Evolutionary conservation across 139 green algal genomes (phyloP), one percentile per base, ranked within the genome.

Genomic region (Volvox africanus): DNA sequence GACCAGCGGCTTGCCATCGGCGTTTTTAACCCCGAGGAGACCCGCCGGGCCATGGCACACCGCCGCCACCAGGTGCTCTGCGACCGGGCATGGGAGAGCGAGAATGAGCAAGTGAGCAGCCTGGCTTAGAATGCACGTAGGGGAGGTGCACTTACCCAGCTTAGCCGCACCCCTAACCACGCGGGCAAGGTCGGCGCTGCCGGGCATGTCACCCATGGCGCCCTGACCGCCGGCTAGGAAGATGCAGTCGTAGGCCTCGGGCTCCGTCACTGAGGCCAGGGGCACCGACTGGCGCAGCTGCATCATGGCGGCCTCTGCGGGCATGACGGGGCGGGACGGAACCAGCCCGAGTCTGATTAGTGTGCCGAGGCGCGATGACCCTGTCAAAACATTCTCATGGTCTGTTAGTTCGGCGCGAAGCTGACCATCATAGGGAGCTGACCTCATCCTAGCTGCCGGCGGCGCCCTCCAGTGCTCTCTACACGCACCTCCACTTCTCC

Each of bases 1-100:
- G 37, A 95, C 37, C 79, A 95, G 80, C 26, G 93, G 88, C 84
- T 80, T 44, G 36, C 93, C 92, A 32, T 92, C 71, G n/a, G 44
- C 28, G 44, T 55, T 86, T 61, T 91, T 91, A 32, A 88, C 93
- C n/a, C 67, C 69, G 61, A 93, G 36, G 69, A 95, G 92, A 17
- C 90, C 93, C 33, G 86, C 90, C 37, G 92, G 92, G 12, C 93
- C 93, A 78, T 95, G 93, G 88, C 92, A 94, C 78, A 94, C 87
- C 0, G 92, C 90, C 30, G 80, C 78, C 33, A 95, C 79, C 1
- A 94, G 16, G 61, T 91, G 91, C 83, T 83, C 89, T 94, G 82
- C 50, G 80, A 19, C 13, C 17, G 35, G 24, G 71, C 71, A 32
- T 20, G 71, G 35, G 71, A 36, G 71, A 20, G 71, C 71, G 32